These are phyloP conservation scores for Ophiostoma sp. DNA, from an alignment of 2,329 filamentous ascomycete genomes.

Conservation along the genomic window DNA sequence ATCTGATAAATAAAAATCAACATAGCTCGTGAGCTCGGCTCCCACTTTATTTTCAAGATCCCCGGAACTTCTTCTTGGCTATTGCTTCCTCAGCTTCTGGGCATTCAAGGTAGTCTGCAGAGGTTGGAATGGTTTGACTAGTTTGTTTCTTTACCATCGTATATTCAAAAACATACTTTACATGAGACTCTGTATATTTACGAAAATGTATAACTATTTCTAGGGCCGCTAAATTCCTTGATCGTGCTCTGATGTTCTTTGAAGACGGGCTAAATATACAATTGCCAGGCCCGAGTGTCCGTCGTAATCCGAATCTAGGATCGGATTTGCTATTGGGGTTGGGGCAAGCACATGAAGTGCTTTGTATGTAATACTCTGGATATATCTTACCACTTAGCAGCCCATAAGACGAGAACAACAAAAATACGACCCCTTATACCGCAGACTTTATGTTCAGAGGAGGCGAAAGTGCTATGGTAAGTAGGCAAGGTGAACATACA, in stretches of 20 bases:
- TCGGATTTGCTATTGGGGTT: slow-evolving; percentile 18
- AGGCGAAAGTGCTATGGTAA: too few relatives aligned
- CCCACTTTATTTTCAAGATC: slow-evolving; percentile 2
- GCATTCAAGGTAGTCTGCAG: not conserved
- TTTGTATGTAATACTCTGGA: not conserved
- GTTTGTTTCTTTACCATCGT: too few relatives aligned
- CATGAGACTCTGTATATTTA: too few relatives aligned
- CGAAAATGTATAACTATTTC: too few relatives aligned
- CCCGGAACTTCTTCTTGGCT: not conserved
- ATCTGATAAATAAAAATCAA: slow-evolving; percentile 21
- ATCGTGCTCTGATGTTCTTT: too few relatives aligned
- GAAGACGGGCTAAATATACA: too few relatives aligned
- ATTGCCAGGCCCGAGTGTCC: not conserved
- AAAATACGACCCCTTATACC: too few relatives aligned
- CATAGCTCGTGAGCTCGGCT: slow-evolving; percentile 9
- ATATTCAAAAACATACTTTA: too few relatives aligned
- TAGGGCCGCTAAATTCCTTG: too few relatives aligned
- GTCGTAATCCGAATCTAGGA: slow-evolving; percentile 19
- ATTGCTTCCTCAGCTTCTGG: not conserved
- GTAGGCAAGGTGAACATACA: too few relatives aligned
- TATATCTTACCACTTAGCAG: not conserved
- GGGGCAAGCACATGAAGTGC: not conserved
- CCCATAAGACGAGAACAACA: not conserved
- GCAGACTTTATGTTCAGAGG: too few relatives aligned
- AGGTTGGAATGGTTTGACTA: too few relatives aligned